Evolutionary conservation across 148 eudicot genomes (phyloP).

Genomic region (Vaccinium myrtillus): DNA sequence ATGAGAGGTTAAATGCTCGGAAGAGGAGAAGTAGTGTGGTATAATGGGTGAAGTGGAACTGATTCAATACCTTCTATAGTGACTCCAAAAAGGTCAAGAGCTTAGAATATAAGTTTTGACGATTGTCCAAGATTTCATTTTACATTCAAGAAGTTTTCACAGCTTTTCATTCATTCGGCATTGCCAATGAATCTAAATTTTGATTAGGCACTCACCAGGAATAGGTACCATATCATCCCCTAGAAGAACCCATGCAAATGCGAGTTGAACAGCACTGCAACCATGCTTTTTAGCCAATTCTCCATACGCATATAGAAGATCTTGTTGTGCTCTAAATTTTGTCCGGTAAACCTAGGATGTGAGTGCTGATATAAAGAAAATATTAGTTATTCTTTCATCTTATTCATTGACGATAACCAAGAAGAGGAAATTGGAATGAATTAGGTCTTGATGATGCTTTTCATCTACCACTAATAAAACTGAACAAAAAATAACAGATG

Average conservation of each 20-base stretch:
- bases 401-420: background rate
- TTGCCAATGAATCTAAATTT: background rate
- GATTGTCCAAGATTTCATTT: background rate
- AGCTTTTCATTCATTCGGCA: background rate
- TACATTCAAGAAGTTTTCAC: background rate
- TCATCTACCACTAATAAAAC: background rate
- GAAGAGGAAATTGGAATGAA: background rate
- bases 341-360: constrained; percentile 59
- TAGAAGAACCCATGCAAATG: constrained; percentile 83
- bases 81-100: background rate
- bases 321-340: constrained; percentile 72
- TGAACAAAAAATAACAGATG: background rate
- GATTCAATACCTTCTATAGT: background rate
- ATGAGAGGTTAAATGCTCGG: background rate
- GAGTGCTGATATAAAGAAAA: constrained; percentile 28
- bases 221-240: constrained; percentile 74
- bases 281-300: constrained; percentile 55
- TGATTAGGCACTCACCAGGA: constrained; percentile 5
- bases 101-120: background rate
- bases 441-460: background rate
- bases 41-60: background rate
- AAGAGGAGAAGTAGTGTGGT: background rate
- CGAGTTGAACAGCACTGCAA: constrained; percentile 68
- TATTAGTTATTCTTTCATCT: background rate
- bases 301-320: constrained; percentile 44